Conservation (phyloP, 208 protist genomes). For the Leishmania turanica region DNA sequence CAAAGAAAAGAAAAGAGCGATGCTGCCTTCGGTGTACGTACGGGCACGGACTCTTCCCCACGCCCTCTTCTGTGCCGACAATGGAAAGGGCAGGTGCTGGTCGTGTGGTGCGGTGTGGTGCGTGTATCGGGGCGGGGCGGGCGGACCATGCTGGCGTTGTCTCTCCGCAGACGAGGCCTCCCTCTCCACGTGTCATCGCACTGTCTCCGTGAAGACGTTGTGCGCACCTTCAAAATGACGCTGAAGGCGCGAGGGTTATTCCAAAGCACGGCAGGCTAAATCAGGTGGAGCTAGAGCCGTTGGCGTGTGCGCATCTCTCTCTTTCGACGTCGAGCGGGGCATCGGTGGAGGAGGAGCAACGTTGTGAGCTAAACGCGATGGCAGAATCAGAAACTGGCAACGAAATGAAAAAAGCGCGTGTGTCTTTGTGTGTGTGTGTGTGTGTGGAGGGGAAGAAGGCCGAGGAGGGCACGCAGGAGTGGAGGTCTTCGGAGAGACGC, state of each 20-base stretch:
- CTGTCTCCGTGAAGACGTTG: not conserved
- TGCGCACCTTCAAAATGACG: not conserved
- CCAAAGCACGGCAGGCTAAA: not conserved
- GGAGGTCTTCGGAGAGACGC: too few relatives aligned
- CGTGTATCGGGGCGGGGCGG: not conserved
- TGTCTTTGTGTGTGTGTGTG: too few relatives aligned
- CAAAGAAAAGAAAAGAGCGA: too few relatives aligned
- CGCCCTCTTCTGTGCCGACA: not conserved
- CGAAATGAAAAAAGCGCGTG: not conserved
- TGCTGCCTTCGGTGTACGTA: not conserved
- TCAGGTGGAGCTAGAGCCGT: not conserved
- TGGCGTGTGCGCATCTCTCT: not conserved
- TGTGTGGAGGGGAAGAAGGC: too few relatives aligned
- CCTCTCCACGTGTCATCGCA: not conserved
- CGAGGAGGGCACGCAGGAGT: too few relatives aligned
- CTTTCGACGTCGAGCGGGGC: not conserved
- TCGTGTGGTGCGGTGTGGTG: not conserved
- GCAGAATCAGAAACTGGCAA: not conserved
- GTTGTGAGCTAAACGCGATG: not conserved
- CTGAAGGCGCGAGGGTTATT: not conserved
- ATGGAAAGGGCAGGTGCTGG: not conserved
- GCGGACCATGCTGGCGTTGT: not conserved
- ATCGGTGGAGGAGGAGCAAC: not conserved
- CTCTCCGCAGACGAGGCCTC: not conserved
- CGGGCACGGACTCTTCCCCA: not conserved